Evolutionary conservation across 768 basidiomycete species (phyloP), one percentile per base, ranked within the genome.

Genomic region (Clathrus columnatus): DNA sequence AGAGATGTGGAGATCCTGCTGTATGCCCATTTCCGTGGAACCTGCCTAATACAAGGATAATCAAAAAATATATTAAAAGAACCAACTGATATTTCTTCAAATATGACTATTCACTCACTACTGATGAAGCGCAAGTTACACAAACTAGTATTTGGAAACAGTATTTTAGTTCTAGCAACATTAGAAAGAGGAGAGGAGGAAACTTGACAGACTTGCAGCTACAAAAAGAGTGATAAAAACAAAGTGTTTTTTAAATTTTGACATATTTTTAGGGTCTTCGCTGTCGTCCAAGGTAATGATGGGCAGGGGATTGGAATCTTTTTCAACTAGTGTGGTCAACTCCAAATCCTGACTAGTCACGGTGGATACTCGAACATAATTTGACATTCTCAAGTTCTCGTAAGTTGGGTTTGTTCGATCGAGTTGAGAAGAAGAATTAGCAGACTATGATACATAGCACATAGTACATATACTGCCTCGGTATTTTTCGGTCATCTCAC

Each of bases 21-120:
- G 72, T 42, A 86, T 72, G 0, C 79, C 83, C 1, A 64, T 61
- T 66, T 90, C 86, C 1, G 88, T 80, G 50, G 81, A 82, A 0
- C 79, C 70, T 8, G 83, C 79, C 83, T 83, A 26, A 14, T 14
- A 16, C 46, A 23, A 24, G 11, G 3, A 20, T 18, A 2, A 32
- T 45, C 4, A 18, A 20, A 32, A 7, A 18, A 47, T 8, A 8
- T 21, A 2, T 8, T 42, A 50, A 32, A 47, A 29, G n/a, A 45
- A 10, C 11, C 44, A 20, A n/a, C 4, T 11, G 4, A 11, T 7
- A 44, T 32, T 42, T 28, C 6, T 5, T 44, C 61, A n/a, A n/a
- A n/a, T n/a, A n/a, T n/a, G n/a, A n/a, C n/a, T n/a, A n/a, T 48
- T 23, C 2, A 36, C 36, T 36, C 36, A 64, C 70, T 67, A 73